Evolutionary conservation across 148 eudicot species (phyloP).

Genomic region (Polygonum aviculare): DNA sequence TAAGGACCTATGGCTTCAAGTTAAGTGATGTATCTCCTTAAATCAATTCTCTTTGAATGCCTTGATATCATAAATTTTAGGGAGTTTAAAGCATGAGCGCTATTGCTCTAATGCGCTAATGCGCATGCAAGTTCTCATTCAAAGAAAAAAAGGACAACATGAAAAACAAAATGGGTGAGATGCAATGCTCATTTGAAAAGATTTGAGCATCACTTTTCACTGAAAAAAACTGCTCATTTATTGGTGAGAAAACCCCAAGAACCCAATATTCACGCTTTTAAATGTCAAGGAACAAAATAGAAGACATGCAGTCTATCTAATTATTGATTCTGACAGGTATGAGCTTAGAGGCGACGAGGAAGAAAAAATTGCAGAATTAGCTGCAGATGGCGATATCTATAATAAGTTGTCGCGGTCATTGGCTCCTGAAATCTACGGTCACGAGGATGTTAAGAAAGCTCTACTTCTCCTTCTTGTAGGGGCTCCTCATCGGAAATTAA

Average conservation of each 20-base stretch:
- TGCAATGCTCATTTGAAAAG: too few species aligned
- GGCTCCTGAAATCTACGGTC: constrained; percentile 96
- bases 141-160: too few species aligned
- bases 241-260: too few species aligned
- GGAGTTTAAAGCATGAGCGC: not conserved
- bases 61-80: not conserved
- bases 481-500: constrained; percentile 84
- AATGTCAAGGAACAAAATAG: not conserved
- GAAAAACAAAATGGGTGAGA: too few species aligned
- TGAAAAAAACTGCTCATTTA: too few species aligned
- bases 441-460: constrained; percentile 96
- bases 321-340: constrained; percentile 40
- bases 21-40: not conserved
- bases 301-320: not conserved
- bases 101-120: too few species aligned
- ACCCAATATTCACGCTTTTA: too few species aligned
- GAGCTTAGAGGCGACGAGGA: constrained; percentile 88
- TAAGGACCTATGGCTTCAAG: not conserved
- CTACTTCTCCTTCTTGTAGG: constrained; percentile 93
- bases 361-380: constrained; percentile 78
- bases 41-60: not conserved
- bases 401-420: constrained; percentile 79
- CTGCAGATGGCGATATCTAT: constrained; percentile 96
- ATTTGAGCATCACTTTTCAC: too few species aligned
- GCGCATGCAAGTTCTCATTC: too few species aligned